Conservation (phyloP, 306 rosid species). For the Comarum palustre region DNA sequence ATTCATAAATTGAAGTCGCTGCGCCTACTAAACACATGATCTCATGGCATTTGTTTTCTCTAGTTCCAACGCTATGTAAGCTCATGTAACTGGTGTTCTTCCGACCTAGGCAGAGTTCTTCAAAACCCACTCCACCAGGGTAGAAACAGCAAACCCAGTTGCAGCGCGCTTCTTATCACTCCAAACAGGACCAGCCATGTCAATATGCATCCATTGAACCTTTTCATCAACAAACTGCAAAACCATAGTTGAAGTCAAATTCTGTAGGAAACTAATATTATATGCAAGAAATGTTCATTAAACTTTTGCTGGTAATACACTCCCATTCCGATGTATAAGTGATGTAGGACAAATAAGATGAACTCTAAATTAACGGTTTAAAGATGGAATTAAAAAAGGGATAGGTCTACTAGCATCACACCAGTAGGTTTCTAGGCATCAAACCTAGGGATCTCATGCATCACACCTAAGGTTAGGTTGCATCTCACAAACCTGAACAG, state of each 20-base stretch:
- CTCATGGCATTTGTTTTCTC: neutral
- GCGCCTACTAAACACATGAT: conserved; percentile 1
- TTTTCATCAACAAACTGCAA: conserved; percentile 94
- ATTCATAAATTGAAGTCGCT: neutral
- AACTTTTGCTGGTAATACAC: neutral
- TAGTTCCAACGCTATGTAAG: neutral
- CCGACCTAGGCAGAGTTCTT: conserved; percentile 54
- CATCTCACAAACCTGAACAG: no score
- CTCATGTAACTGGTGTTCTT: neutral
- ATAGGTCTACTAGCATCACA: no score
- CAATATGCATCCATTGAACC: conserved; percentile 95
- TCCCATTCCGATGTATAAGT: no score
- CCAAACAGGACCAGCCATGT: conserved; percentile 91
- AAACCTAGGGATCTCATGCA: no score
- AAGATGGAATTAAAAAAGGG: no score
- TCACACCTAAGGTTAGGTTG: no score
- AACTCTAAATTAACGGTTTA: no score
- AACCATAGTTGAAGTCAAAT: conserved; percentile 16
- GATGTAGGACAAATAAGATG: no score
- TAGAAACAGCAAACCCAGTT: conserved; percentile 84
- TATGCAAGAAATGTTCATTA: neutral
- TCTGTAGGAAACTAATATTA: neutral
- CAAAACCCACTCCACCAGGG: conserved; percentile 93
- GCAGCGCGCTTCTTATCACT: conserved; percentile 70
- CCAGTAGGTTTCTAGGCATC: no score